Base-by-base conservation (phyloP, 2,329 filamentous ascomycete genomes). In the Pseudogymnoascus sp. region DNA sequence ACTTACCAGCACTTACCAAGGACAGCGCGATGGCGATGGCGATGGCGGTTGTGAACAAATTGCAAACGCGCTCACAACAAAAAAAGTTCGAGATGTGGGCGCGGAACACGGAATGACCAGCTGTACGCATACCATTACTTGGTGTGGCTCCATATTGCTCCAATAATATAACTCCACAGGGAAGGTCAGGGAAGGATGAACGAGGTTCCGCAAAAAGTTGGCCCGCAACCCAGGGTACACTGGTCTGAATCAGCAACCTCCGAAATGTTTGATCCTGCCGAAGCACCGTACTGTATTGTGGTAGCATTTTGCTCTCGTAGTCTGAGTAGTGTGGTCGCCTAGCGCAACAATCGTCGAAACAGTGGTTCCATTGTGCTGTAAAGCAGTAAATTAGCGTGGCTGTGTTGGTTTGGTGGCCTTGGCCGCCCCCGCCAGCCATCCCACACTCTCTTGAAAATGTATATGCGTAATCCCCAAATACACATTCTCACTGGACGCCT, bases 161-260 rank as follows among this genome's bases (percentile, higher is more conserved):
- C 50, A 56, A 56, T 56, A 56, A 56, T 56, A 56, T 33, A 18
- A 18, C 50, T 18, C 50, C 50, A 56, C 50, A 56, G 25, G 47
- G 47, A 56, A 56, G 47, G 47, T 56, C n/a, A 33, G 18, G 25
- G 47, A 33, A 33, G 25, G 50, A 56, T 33, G 50, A 56, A 18
- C 50, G 28, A 56, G 50, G 50, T 56, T 56, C 50, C 50, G 50
- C 50, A 56, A 56, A 56, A 56, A 56, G n/a, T 12, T 56, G 50
- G 50, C 50, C 50, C 50, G 50, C 50, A 56, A 53, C 50, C 50
- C 50, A 56, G 50, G 50, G 50, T 56, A 56, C 50, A 56, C 10
- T 56, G 50, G 50, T 56, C 50, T 56, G 50, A 56, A 56, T 56
- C 50, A 56, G 50, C 50, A 56, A 56, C 50, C 50, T 56, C 50